phyloP scores from a whole-genome alignment of 2,329 filamentous ascomycete genomes.

The Ceratocystis harringtonii region DNA sequence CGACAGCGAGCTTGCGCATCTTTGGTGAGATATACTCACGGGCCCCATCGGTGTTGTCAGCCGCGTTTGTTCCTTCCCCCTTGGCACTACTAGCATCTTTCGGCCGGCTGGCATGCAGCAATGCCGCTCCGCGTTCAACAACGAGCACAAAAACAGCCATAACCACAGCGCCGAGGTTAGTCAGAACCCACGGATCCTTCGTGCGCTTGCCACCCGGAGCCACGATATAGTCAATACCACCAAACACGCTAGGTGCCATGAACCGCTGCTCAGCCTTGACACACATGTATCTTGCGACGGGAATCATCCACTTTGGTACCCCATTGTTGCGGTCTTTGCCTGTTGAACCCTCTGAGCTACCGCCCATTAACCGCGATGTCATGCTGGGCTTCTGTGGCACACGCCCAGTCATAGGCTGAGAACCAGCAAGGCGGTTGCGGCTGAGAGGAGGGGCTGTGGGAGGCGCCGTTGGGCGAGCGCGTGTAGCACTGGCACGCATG shows the following conservation, averaged over 20 bases:
- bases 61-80: slow-evolving; percentile 21
- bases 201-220: slow-evolving; percentile 30
- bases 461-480: slow-evolving; percentile 26
- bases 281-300: slow-evolving; percentile 48
- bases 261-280: slow-evolving; percentile 43
- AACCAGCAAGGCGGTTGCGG: not conserved
- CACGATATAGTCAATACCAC: slow-evolving; percentile 49
- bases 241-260: slow-evolving; percentile 57
- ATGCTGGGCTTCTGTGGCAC: slow-evolving; percentile 35
- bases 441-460: not conserved
- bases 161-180: slow-evolving; percentile 39
- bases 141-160: slow-evolving; percentile 43
- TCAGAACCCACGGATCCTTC: slow-evolving; percentile 34
- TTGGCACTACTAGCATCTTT: slow-evolving; percentile 28
- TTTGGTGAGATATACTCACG: slow-evolving; percentile 10
- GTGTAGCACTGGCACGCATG: slow-evolving; percentile 18
- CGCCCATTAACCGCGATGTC: slow-evolving; percentile 31
- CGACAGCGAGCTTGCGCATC: slow-evolving; percentile 32
- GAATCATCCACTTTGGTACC: slow-evolving; percentile 54
- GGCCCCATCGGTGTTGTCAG: slow-evolving; percentile 28
- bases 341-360: slow-evolving; percentile 21
- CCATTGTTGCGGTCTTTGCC: slow-evolving; percentile 20
- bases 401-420: slow-evolving; percentile 14
- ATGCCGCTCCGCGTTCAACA: slow-evolving; percentile 29
- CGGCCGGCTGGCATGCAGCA: slow-evolving; percentile 25